phyloP scores from a whole-genome alignment of 768 basidiomycete genomes.

The Collybia sordida region DNA sequence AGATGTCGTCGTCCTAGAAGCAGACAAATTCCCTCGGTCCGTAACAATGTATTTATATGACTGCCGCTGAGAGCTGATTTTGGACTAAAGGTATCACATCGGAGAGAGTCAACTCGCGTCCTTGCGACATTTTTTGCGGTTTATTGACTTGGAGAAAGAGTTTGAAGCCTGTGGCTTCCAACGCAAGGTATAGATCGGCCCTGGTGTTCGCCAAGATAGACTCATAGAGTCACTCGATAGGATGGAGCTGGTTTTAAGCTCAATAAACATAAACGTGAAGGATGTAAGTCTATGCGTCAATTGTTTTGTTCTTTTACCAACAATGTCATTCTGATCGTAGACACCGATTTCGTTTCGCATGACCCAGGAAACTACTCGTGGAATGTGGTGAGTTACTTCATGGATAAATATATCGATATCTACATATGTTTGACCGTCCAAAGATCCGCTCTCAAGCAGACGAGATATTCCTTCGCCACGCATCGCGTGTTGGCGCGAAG shows the following conservation, averaged over 20 bases:
- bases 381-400: constrained; percentile 50
- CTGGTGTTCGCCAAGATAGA: not conserved
- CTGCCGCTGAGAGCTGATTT: not conserved
- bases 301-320: not conserved
- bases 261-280: constrained; percentile 51
- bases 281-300: constrained; percentile 38
- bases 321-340: constrained; percentile 23
- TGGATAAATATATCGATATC: no score
- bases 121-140: constrained; percentile 28
- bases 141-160: constrained; percentile 27
- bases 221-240: constrained; percentile 24
- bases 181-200: constrained; percentile 16
- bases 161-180: constrained; percentile 28
- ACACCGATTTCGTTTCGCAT: constrained; percentile 56
- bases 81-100: constrained; percentile 33
- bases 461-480: constrained; percentile 55
- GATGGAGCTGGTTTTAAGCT: constrained; percentile 63
- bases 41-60: not conserved
- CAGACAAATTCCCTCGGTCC: constrained; percentile 55
- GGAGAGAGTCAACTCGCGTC: constrained; percentile 33
- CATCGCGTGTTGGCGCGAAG: constrained; percentile 41
- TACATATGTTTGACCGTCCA: no score
- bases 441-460: constrained; percentile 61
- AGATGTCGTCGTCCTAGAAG: constrained; percentile 56
- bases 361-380: constrained; percentile 50